Evolutionary conservation across 2,329 filamentous ascomycete species (phyloP).

Genomic region (Pseudopyricularia javanii): DNA sequence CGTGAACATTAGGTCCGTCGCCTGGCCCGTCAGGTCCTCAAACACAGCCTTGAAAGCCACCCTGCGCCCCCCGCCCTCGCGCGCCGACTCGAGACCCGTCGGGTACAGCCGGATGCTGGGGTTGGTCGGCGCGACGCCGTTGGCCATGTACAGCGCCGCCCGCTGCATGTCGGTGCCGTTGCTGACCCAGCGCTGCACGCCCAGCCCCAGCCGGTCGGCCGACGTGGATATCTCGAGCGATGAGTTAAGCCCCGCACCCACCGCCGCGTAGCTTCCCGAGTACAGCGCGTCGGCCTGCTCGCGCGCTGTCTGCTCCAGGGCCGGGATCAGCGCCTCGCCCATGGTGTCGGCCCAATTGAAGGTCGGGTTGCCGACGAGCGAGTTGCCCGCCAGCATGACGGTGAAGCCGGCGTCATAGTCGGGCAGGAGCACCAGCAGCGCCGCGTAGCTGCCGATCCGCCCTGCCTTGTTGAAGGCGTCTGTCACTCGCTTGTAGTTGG

Average conservation of each 20-base stretch:
- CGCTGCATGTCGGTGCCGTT: slow-evolving; percentile 17
- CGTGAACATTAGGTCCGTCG: slow-evolving; percentile 5
- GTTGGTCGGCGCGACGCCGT: slow-evolving; percentile 11
- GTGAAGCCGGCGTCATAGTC: slow-evolving; percentile 21
- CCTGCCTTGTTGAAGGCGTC: slow-evolving; percentile 14
- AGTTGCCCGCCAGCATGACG: slow-evolving; percentile 15
- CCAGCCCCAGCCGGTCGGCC: slow-evolving; percentile 14
- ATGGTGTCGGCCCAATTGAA: slow-evolving; percentile 16
- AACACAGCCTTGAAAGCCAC: slow-evolving; percentile 19
- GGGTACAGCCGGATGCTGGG: slow-evolving; percentile 19
- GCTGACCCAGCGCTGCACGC: slow-evolving; percentile 17
- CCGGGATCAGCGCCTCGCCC: slow-evolving; percentile 15
- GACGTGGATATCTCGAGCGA: slow-evolving; percentile 16
- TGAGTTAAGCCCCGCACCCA: slow-evolving; percentile 13
- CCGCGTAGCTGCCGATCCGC: slow-evolving; percentile 18
- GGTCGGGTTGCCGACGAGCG: slow-evolving; percentile 13
- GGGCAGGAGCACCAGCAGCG: slow-evolving; percentile 19
- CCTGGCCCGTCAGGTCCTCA: slow-evolving; percentile 12
- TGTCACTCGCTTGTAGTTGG: slow-evolving; percentile 5
- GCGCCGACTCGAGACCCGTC: slow-evolving; percentile 14
- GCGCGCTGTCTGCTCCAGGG: slow-evolving; percentile 15
- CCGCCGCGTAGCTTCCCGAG: slow-evolving; percentile 13
- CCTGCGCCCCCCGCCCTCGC: slow-evolving; percentile 12
- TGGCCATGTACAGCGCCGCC: slow-evolving; percentile 12
- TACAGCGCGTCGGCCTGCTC: slow-evolving; percentile 15